A percentile compares a stretch with the other conserved stretches of the same genome.
These are phyloP conservation scores for Withania somnifera DNA, from an alignment of 305 asterid genomes.

Conservation along the genomic window DNA sequence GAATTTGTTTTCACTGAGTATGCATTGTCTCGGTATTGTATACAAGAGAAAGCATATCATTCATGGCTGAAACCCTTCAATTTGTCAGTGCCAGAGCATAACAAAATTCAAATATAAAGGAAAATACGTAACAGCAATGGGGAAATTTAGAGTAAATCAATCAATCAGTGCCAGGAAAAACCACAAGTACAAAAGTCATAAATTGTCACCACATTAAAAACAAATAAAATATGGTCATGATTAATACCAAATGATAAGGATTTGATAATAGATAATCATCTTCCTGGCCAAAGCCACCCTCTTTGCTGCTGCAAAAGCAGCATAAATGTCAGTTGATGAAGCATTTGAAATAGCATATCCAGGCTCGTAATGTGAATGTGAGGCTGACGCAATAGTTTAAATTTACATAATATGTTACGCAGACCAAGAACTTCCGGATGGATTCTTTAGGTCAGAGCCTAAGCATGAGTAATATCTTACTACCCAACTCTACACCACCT, in stretches of 20 bases:
- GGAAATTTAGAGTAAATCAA: background rate
- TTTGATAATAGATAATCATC: slow-evolving; percentile 82
- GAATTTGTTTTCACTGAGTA: background rate
- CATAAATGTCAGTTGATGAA: slow-evolving; percentile 11
- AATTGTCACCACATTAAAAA: background rate
- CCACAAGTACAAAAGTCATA: background rate
- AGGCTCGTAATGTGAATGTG: background rate
- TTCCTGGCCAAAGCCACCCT: slow-evolving; percentile 71
- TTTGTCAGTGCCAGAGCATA: background rate
- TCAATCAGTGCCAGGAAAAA: background rate
- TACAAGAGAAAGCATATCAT: background rate
- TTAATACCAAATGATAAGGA: slow-evolving; percentile 94
- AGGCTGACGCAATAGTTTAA: background rate
- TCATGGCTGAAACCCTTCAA: background rate
- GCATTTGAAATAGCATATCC: background rate
- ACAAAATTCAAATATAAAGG: background rate
- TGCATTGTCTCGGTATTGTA: background rate
- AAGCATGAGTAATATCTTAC: background rate
- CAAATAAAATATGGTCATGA: slow-evolving; percentile 10
- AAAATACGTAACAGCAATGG: background rate
- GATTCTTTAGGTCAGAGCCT: background rate
- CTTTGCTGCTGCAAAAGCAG: slow-evolving; percentile 70
- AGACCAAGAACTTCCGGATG: background rate
- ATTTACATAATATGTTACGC: background rate
- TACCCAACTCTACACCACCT: background rate